These are phyloP conservation scores for Scedosporium boydii DNA, from an alignment of 2,329 filamentous ascomycete genomes.

Conservation along the genomic window DNA sequence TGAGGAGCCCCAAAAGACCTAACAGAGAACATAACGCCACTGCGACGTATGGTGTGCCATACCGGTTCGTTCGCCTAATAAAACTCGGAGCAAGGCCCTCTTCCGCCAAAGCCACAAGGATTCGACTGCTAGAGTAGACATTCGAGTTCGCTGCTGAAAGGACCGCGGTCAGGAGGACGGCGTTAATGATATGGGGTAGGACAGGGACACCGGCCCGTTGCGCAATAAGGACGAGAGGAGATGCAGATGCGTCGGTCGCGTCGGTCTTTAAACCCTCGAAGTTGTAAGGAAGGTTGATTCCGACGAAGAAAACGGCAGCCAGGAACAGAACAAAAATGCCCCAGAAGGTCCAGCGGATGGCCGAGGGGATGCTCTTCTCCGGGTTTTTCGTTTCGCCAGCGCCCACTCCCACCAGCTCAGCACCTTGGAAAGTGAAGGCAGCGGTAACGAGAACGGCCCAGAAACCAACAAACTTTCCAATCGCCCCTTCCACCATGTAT, in stretches of 20 bases:
- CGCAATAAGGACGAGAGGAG: slow-evolving; percentile 54
- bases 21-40: slow-evolving; percentile 45
- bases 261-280: slow-evolving; percentile 42
- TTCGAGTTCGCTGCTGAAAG: slow-evolving; percentile 72
- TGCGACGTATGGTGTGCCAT: slow-evolving; percentile 53
- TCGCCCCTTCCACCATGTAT: slow-evolving; percentile 42
- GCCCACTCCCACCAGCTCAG: slow-evolving; percentile 69
- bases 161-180: slow-evolving; percentile 66
- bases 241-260: slow-evolving; percentile 50
- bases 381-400: slow-evolving; percentile 69
- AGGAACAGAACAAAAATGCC: slow-evolving; percentile 63
- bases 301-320: slow-evolving; percentile 58
- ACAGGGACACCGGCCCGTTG: slow-evolving; percentile 52
- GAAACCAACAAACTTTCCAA: slow-evolving; percentile 58
- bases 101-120: slow-evolving; percentile 56
- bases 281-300: slow-evolving; percentile 58
- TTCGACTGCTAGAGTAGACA: slow-evolving; percentile 62
- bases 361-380: slow-evolving; percentile 59
- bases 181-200: slow-evolving; percentile 65
- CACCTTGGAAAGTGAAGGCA: slow-evolving; percentile 62
- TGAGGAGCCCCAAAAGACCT: slow-evolving; percentile 58
- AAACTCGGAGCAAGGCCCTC: slow-evolving; percentile 53
- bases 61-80: slow-evolving; percentile 48
- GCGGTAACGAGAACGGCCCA: slow-evolving; percentile 61
- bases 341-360: slow-evolving; percentile 68